Evolutionary conservation across 1,139 yeast species (phyloP), one percentile per base, ranked within the genome.

Genomic region (Nadsonia starkeyi-henricii): DNA sequence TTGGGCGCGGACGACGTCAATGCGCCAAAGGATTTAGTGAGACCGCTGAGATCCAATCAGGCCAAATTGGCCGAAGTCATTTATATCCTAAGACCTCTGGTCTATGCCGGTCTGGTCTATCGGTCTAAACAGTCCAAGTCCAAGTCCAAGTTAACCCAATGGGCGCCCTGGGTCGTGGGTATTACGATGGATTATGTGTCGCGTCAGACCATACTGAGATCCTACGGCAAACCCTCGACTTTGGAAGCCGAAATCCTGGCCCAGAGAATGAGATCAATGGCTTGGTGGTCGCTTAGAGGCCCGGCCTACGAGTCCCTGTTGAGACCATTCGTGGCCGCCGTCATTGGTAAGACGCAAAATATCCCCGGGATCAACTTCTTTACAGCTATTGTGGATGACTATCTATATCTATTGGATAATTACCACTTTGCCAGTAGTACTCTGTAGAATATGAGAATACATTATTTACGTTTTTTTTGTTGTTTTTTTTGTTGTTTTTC

Each of bases 91-190:
- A 60, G 73, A 20, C 72, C 72, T 1, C 52, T 67, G 41, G 49
- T 66, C 15, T 68, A 67, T 52, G 69, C 70, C 3, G 23, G 52
- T 30, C 52, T 67, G 46, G 59, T 33, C 12, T 33, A 33, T 33
- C 17, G 5, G 4, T 3, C 5, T n/a, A 33, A 33, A n/a, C 12
- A 5, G 17, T 33, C 39, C 17, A 47, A 18, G 45, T 17, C 45
- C 47, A 46, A 15, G 12, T 44, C 42, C 46, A 48, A 18, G 20
- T 23, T 39, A 41, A 37, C 46, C 9, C 59, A 58, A 46, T 69
- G 73, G 73, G 58, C 64, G 13, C 72, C 73, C 3, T 69, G 73
- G 73, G 45, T 66, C 5, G 55, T 59, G 2, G 73, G 72, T 3
- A 43, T 65, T n/a, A 56, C 57, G 2, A 47, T 67, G 5, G 73